These are phyloP conservation scores for Entomortierella lignicola DNA, from an alignment of 192 early-diverging fungal genomes.

Conservation along the genomic window DNA sequence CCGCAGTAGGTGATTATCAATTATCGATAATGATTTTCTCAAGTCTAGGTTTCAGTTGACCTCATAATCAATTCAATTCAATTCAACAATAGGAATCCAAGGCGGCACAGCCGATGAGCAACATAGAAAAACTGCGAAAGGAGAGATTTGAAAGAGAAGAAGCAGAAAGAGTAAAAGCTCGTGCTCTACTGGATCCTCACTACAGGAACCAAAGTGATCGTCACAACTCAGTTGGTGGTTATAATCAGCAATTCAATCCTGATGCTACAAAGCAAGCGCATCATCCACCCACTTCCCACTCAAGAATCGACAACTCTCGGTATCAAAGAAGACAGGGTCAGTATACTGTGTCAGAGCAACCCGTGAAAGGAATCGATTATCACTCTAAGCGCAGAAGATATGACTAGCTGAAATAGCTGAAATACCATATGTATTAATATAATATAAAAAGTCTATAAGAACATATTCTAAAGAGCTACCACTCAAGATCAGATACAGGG, in stretches of 20 bases:
- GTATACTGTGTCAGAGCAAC: background rate
- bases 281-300: background rate
- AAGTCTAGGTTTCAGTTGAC: too few relatives aligned
- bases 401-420: background rate
- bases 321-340: background rate
- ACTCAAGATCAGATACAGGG: constrained; percentile 36
- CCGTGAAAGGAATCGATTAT: background rate
- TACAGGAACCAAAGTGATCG: constrained; percentile 12
- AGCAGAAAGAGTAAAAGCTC: constrained; percentile 43
- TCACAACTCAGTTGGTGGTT: constrained; percentile 26
- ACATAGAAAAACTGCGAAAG: constrained; percentile 57
- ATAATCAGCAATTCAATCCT: constrained; percentile 68
- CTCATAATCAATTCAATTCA: too few relatives aligned
- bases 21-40: background rate
- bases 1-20: background rate
- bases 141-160: constrained; percentile 60
- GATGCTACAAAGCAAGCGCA: constrained; percentile 51
- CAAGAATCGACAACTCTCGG: background rate
- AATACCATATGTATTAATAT: too few relatives aligned
- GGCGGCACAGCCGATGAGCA: constrained; percentile 3
- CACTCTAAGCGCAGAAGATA: background rate
- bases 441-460: too few relatives aligned
- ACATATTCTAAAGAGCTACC: too few relatives aligned
- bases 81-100: constrained; percentile 5
- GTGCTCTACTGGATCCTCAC: constrained; percentile 27